These are phyloP conservation scores for Cenchrus fungigraminus DNA, from an alignment of 176 grass and related monocot genomes.

Conservation along the genomic window DNA sequence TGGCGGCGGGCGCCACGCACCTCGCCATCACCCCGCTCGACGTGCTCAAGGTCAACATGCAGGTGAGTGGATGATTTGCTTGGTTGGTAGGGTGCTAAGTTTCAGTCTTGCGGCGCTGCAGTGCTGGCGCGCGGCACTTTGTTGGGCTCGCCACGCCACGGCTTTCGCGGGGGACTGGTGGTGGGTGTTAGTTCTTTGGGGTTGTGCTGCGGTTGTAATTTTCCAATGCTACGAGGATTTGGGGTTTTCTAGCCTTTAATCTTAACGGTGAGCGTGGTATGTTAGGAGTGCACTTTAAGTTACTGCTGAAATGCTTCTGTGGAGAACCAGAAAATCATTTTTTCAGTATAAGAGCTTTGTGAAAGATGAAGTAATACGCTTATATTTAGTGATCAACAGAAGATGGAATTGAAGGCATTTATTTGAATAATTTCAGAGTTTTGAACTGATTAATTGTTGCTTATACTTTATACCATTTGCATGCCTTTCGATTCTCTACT, in stretches of 20 bases:
- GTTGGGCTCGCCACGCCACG: not conserved
- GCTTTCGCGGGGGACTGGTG: not conserved
- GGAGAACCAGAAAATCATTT: not conserved
- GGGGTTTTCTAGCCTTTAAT: not conserved
- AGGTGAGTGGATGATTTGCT: conserved; percentile 40
- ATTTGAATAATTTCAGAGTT: not conserved
- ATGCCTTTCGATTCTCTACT: not conserved
- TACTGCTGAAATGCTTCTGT: not conserved
- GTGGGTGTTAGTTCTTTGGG: not conserved
- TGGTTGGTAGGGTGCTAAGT: not conserved
- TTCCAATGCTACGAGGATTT: not conserved
- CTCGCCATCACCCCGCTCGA: conserved; percentile 94
- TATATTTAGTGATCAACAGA: not conserved
- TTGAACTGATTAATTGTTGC: not conserved
- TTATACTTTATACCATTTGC: not conserved
- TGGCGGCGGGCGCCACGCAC: conserved; percentile 86
- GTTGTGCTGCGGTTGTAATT: not conserved
- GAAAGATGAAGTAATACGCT: not conserved
- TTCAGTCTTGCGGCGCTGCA: not conserved
- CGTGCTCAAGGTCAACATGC: conserved; percentile 98
- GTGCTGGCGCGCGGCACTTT: not conserved
- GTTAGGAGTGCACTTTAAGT: not conserved
- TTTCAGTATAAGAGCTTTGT: not conserved
- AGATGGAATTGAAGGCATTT: not conserved
- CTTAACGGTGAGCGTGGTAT: not conserved